Evolutionary conservation across 1,284 basidiomycete genomes (phyloP).

Genomic region (Microbotryum silenes-acaulis): DNA sequence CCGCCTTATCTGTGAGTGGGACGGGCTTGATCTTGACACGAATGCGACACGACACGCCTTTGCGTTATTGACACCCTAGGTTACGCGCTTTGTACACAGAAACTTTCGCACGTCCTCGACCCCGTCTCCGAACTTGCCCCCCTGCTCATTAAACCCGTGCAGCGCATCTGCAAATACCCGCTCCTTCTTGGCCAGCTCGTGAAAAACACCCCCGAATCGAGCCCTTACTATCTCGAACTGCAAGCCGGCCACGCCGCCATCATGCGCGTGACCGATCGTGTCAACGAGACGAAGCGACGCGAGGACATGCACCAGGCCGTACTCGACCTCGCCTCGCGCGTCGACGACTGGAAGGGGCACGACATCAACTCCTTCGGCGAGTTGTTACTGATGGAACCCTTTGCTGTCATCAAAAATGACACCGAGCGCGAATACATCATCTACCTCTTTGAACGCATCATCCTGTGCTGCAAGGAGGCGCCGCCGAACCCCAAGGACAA

Average conservation of each 20-base stretch:
- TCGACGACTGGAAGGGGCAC: constrained; percentile 99
- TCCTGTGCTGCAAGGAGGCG: constrained; percentile 91
- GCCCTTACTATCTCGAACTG: constrained; percentile 72
- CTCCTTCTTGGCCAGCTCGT: constrained; percentile 54
- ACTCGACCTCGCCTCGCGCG: constrained; percentile 75
- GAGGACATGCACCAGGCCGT: constrained; percentile 76
- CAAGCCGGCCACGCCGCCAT: constrained; percentile 74
- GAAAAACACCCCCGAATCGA: constrained; percentile 56
- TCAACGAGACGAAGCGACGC: constrained; percentile 88
- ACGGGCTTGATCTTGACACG: neutral
- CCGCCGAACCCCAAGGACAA: constrained; percentile 45
- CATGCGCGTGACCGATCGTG: constrained; percentile 87
- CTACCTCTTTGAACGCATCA: constrained; percentile 97
- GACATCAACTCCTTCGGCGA: constrained; percentile 87
- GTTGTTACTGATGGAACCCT: constrained; percentile 86
- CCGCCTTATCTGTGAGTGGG: constrained; percentile 59
- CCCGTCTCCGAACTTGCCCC: constrained; percentile 66
- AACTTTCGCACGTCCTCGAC: constrained; percentile 39
- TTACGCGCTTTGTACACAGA: constrained; percentile 6
- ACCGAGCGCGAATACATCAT: constrained; percentile 97
- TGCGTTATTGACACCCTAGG: neutral
- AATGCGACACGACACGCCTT: neutral
- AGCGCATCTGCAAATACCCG: constrained; percentile 70
- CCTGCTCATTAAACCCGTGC: constrained; percentile 69
- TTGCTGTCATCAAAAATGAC: constrained; percentile 91